Percentiles rank a stretch among this genome's conserved stretches.
Conservation (phyloP, 2,329 filamentous ascomycete species). For the Zalaria obscura region DNA sequence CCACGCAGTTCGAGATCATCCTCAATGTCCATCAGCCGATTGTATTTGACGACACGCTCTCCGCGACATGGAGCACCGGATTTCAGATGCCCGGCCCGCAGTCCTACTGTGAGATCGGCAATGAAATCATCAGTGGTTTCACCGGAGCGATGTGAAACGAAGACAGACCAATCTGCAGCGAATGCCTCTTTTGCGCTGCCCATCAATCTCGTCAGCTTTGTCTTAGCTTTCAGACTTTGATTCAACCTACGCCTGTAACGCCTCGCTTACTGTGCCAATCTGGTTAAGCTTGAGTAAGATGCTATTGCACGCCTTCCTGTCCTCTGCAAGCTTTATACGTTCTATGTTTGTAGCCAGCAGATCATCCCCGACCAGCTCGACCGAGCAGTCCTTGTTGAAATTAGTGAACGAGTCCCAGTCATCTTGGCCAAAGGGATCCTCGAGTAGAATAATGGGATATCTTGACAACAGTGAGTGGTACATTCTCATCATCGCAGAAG, state of each 20-base stretch:
- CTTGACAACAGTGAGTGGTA: constrained; percentile 19
- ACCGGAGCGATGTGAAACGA: constrained; percentile 28
- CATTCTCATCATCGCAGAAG: constrained; percentile 15
- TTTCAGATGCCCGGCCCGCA: constrained; percentile 27
- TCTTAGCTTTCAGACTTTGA: constrained; percentile 1
- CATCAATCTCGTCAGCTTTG: neutral
- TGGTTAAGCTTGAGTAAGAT: constrained; percentile 30
- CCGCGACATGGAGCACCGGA: constrained; percentile 25
- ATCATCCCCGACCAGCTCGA: constrained; percentile 28
- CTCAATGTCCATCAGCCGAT: constrained; percentile 30
- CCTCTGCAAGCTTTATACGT: constrained; percentile 19
- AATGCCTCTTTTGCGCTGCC: constrained; percentile 18
- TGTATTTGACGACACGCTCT: constrained; percentile 30
- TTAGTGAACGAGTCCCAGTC: constrained; percentile 24
- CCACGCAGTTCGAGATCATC: constrained; percentile 12
- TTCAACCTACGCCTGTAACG: constrained; percentile 22
- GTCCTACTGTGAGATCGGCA: constrained; percentile 25
- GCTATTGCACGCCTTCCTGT: constrained; percentile 25
- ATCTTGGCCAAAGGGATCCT: constrained; percentile 28
- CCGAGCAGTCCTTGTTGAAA: constrained; percentile 19
- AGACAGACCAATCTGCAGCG: constrained; percentile 24
- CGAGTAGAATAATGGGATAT: constrained; percentile 25
- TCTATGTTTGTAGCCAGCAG: constrained; percentile 25
- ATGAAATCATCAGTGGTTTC: constrained; percentile 32
- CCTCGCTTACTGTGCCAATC: constrained; percentile 27